These are phyloP conservation scores for Yamadazyma dushanensis DNA, from an alignment of 1,139 yeast genomes.

Conservation along the genomic window DNA sequence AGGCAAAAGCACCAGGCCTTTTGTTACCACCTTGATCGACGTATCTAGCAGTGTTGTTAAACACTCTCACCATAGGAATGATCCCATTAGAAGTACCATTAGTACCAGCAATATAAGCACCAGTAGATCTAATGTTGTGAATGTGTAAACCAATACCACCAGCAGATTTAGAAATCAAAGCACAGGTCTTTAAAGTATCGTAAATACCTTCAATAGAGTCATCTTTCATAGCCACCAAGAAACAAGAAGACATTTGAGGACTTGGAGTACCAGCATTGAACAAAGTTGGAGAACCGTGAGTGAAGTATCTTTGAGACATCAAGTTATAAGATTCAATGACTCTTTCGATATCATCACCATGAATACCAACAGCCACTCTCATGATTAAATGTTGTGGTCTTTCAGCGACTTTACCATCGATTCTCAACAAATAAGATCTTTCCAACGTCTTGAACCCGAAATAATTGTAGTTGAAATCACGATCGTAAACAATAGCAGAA, in stretches of 20 bases:
- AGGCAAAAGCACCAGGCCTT: constrained; percentile 91
- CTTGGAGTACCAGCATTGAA: constrained; percentile 89
- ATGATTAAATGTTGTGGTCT: constrained; percentile 88
- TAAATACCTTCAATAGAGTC: constrained; percentile 91
- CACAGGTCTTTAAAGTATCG: constrained; percentile 83
- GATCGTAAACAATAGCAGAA: constrained; percentile 78
- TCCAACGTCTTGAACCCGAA: constrained; percentile 88
- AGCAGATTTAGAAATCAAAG: constrained; percentile 83
- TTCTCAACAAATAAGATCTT: constrained; percentile 74
- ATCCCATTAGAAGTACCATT: constrained; percentile 88
- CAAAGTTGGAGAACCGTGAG: constrained; percentile 87
- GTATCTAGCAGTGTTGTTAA: constrained; percentile 87
- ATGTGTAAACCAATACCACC: constrained; percentile 90
- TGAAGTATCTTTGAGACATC: constrained; percentile 82
- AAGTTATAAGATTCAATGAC: constrained; percentile 79
- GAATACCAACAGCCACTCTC: constrained; percentile 90
- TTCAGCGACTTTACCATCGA: constrained; percentile 75
- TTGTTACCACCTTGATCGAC: constrained; percentile 95
- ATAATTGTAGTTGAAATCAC: constrained; percentile 80
- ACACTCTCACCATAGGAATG: constrained; percentile 87
- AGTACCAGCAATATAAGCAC: constrained; percentile 85
- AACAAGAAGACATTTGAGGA: constrained; percentile 88
- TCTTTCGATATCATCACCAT: constrained; percentile 67
- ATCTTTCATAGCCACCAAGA: constrained; percentile 84
- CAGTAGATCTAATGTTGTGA: constrained; percentile 81